Percentiles rank a stretch among this genome's conserved stretches.
Conservation (phyloP, 1,139 yeast genomes). For the Yamadazyma sp. region DNA sequence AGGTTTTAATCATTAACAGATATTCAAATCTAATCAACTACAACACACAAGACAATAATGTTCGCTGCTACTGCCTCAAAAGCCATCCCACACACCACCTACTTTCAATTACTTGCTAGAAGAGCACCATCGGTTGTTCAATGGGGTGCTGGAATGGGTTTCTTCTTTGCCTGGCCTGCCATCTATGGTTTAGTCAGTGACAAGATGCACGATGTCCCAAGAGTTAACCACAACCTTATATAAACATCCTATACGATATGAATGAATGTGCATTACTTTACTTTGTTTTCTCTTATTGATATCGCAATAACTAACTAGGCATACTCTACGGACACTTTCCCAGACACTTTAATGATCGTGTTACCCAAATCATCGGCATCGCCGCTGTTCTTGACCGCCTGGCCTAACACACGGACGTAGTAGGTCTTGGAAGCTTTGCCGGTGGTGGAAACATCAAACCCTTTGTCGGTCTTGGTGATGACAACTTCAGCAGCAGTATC, state of each 20-base stretch:
- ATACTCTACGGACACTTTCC: slow-evolving; percentile 17
- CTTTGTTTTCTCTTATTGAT: not conserved
- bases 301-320: slow-evolving; percentile 5
- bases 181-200: slow-evolving; percentile 23
- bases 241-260: slow-evolving; percentile 1
- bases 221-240: slow-evolving; percentile 17
- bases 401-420: slow-evolving; percentile 19
- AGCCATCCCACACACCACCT: slow-evolving; percentile 14
- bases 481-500: slow-evolving; percentile 16
- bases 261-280: no score
- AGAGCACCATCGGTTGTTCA: slow-evolving; percentile 33
- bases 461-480: slow-evolving; percentile 15
- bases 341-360: slow-evolving; percentile 17
- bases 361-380: slow-evolving; percentile 18
- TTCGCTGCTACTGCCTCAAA: slow-evolving; percentile 2
- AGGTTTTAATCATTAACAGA: not conserved
- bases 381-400: slow-evolving; percentile 15
- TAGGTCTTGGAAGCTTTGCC: slow-evolving; percentile 18
- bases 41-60: not conserved
- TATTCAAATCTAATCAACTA: not conserved
- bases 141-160: slow-evolving; percentile 34
- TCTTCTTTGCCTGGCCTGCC: slow-evolving; percentile 43
- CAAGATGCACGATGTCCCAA: slow-evolving; percentile 28
- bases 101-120: slow-evolving; percentile 23
- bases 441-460: slow-evolving; percentile 15